Base-by-base conservation (phyloP, 495 filamentous ascomycete species). In the Beverwykella pulmonaria region DNA sequence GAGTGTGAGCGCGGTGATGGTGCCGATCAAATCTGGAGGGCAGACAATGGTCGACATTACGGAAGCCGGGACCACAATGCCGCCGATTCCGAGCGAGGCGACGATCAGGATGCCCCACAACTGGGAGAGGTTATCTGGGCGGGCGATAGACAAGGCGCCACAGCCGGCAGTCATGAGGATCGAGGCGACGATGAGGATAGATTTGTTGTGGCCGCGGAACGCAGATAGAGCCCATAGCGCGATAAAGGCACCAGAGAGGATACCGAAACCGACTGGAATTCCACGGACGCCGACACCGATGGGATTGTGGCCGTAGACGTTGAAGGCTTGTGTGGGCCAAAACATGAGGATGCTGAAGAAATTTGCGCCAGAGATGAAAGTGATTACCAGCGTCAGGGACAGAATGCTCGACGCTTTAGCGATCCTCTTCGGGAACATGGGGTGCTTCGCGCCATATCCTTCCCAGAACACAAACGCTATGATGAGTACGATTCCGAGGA, bases 261-360 rank as follows among this genome's bases (percentile, higher is more conserved):
- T 72, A 12, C 64, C 61, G 53, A 77, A 71, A 14, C 70, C 74
- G 17, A 72, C 57, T 3, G 72, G 72, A 19, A 77, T 50, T 0
- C 62, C 67, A 44, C 69, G 68, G 46, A 75, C 22, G 1, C 75
- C 75, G 26, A 75, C 65, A 32, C 66, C 59, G 39, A 73, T 50
- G 17, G 74, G 72, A 34, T 73, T 70, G 25, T 74, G 69, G 27
- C 69, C 71, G 44, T 75, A 76, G 14, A 75, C 67, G 32, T 73
- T 71, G 65, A 72, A 71, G 41, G 68, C 70, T 34, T 74, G 71
- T 17, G 73, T 71, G 5, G 75, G 75, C 67, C 73, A 78, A 68
- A 78, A 78, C 55, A 76, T 71, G 39, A 76, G 70, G 12, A 75
- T 55, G 26, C 53, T 58, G 62, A 73, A 74, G 66, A 75, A 75